Conservation (phyloP, 768 basidiomycete genomes). For the Pleurotus pulmonarius region DNA sequence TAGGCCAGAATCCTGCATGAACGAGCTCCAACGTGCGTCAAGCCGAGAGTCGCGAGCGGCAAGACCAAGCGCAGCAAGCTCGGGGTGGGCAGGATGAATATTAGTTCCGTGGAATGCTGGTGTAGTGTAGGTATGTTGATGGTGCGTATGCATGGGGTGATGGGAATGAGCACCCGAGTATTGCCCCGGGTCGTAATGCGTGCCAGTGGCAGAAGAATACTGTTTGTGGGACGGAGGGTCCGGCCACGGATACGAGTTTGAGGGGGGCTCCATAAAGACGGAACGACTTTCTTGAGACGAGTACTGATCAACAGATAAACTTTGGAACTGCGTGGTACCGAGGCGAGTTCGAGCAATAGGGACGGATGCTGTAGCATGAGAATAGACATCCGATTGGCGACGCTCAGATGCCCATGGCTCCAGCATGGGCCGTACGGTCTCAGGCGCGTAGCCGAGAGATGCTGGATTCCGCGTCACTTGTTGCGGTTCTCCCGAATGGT, state of each 20-base stretch:
- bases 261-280: neutral
- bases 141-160: constrained; percentile 8
- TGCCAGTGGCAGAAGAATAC: too few species aligned
- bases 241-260: neutral
- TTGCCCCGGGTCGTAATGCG: neutral
- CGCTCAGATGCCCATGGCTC: neutral
- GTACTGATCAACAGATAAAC: neutral
- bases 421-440: neutral
- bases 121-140: constrained; percentile 9
- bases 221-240: neutral
- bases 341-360: constrained; percentile 2
- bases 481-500: constrained; percentile 13
- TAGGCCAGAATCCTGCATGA: constrained; percentile 54
- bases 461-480: neutral
- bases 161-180: neutral
- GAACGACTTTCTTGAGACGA: neutral
- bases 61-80: constrained; percentile 58
- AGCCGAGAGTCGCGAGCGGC: constrained; percentile 51
- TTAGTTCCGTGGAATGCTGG: constrained; percentile 9
- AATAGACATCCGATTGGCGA: neutral
- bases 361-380: neutral
- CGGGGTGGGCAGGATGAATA: constrained; percentile 27
- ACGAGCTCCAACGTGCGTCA: constrained; percentile 57
- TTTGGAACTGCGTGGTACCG: neutral
- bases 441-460: neutral